Percentiles rank a stretch among this genome's conserved stretches.
These are phyloP conservation scores for Plasmodium ovale DNA, from an alignment of 169 alveolate species.

Conservation along the genomic window DNA sequence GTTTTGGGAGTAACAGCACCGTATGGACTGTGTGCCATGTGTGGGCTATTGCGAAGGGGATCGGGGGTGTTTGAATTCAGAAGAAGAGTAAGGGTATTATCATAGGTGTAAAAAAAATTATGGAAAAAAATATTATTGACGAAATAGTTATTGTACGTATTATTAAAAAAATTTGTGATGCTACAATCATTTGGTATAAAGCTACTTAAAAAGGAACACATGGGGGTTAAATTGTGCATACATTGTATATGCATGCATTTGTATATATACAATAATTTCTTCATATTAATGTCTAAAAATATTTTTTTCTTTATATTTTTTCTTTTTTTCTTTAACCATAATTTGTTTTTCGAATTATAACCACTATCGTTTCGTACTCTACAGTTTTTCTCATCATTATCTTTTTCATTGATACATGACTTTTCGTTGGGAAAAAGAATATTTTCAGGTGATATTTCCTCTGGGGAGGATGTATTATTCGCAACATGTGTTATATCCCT, in stretches of 20 bases:
- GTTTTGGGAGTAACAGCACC: neutral
- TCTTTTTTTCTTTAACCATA: neutral
- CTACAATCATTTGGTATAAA: constrained; percentile 53
- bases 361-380: neutral
- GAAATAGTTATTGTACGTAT: constrained; percentile 36
- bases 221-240: constrained; percentile 63
- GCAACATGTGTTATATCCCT: neutral
- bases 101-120: constrained; percentile 52
- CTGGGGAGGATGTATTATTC: neutral
- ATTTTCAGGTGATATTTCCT: neutral
- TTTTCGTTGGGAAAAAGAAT: neutral
- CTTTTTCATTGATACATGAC: neutral
- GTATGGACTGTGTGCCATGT: neutral
- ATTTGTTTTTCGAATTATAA: neutral
- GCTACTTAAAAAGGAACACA: constrained; percentile 33
- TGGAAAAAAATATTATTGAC: constrained; percentile 62
- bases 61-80: constrained; percentile 30
- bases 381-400: neutral
- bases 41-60: constrained; percentile 11
- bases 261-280: constrained; percentile 54
- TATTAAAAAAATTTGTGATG: constrained; percentile 37
- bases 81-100: constrained; percentile 26
- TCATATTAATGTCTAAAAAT: constrained; percentile 45
- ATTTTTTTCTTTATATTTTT: neutral
- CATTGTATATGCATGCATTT: constrained; percentile 74